These are phyloP conservation scores for Colletotrichum gloeosporioides DNA, from an alignment of 2,329 filamentous ascomycete species.

Conservation along the genomic window DNA sequence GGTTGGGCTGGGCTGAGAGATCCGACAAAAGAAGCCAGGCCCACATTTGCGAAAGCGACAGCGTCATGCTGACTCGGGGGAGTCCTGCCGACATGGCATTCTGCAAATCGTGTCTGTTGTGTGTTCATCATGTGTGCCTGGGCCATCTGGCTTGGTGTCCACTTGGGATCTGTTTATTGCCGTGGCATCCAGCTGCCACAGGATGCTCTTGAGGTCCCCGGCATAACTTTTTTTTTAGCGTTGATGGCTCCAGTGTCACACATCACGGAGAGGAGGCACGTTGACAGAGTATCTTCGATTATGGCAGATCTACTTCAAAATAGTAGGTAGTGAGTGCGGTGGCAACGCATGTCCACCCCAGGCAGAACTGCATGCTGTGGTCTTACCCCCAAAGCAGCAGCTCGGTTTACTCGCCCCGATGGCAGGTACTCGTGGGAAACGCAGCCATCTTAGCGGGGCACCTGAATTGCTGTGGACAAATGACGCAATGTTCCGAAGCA, in stretches of 20 bases:
- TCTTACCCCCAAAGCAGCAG: not conserved
- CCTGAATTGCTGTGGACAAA: not conserved
- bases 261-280: not conserved
- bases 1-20: not conserved
- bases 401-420: not conserved
- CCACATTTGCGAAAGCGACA: conserved; percentile 4
- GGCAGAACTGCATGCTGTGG: not conserved
- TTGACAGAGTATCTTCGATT: not conserved
- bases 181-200: not conserved
- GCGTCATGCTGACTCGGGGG: conserved; percentile 6
- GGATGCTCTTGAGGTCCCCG: not conserved
- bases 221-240: not conserved
- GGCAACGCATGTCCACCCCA: not conserved
- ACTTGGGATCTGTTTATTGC: not conserved
- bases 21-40: not conserved
- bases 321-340: not conserved
- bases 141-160: not conserved
- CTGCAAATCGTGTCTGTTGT: not conserved
- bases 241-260: not conserved
- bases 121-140: not conserved
- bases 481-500: conserved; percentile 10
- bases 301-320: not conserved
- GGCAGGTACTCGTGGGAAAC: not conserved
- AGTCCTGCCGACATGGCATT: not conserved
- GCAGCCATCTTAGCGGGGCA: conserved; percentile 6